phyloP scores from a whole-genome alignment of 2,329 filamentous ascomycete species.

The Apiospora aurea region DNA sequence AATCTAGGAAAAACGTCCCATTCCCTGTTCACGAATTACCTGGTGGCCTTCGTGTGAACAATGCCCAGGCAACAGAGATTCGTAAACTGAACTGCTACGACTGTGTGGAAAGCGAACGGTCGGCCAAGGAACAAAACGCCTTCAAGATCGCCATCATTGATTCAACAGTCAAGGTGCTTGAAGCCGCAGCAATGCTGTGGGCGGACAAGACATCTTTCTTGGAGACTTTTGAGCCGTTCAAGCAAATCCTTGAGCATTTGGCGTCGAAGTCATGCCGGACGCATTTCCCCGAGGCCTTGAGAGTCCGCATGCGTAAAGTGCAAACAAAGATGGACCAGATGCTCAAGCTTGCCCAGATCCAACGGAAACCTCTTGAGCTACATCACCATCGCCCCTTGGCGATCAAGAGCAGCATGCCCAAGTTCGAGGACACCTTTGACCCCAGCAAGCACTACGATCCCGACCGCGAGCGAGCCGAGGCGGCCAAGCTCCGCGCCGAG shows the following conservation, averaged over 20 bases:
- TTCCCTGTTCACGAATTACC: slow-evolving; percentile 69
- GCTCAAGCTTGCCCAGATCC: slow-evolving; percentile 66
- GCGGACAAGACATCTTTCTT: slow-evolving; percentile 73
- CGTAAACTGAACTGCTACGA: slow-evolving; percentile 68
- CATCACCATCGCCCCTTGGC: slow-evolving; percentile 89
- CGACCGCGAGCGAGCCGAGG: slow-evolving; percentile 85
- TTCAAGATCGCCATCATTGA: slow-evolving; percentile 63
- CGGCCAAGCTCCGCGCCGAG: slow-evolving; percentile 84
- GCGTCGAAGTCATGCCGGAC: slow-evolving; percentile 56
- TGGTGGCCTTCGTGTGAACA: slow-evolving; percentile 56
- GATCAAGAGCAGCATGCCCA: slow-evolving; percentile 87
- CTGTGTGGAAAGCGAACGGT: slow-evolving; percentile 48
- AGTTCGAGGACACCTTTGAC: slow-evolving; percentile 95
- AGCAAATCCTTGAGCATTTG: slow-evolving; percentile 67
- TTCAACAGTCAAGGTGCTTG: slow-evolving; percentile 70
- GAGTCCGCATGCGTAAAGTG: slow-evolving; percentile 50
- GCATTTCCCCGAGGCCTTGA: slow-evolving; percentile 56
- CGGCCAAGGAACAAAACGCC: slow-evolving; percentile 42
- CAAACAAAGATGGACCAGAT: slow-evolving; percentile 58
- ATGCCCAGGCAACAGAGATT: slow-evolving; percentile 48
- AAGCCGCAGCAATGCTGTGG: slow-evolving; percentile 76
- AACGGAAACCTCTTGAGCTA: slow-evolving; percentile 81
- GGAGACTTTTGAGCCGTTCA: slow-evolving; percentile 77
- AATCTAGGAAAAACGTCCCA: slow-evolving; percentile 27
- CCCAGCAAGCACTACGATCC: slow-evolving; percentile 97